phyloP scores from a whole-genome alignment of 331 rosid genomes.

The Ulmus americana region DNA sequence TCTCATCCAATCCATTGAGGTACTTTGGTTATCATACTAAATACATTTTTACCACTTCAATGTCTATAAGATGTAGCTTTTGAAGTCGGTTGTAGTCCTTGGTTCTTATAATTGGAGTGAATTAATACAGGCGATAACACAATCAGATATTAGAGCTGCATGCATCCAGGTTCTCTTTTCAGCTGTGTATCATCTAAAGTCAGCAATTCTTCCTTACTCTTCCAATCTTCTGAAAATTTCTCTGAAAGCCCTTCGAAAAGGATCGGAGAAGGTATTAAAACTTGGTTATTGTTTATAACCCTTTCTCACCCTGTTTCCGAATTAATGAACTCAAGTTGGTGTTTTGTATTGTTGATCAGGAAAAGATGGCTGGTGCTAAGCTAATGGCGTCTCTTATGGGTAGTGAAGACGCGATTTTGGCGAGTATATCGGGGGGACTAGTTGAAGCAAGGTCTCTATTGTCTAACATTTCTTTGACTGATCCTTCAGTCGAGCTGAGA shows the following conservation, averaged over 20 bases:
- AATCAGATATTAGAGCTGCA: constrained; percentile 69
- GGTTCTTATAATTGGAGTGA: constrained; percentile 28
- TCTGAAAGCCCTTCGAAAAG: constrained; percentile 48
- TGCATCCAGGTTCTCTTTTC: constrained; percentile 80
- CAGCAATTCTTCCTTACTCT: constrained; percentile 55
- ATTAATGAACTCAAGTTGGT: constrained; percentile 9
- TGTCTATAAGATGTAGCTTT: constrained; percentile 11
- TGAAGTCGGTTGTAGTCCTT: constrained; percentile 13
- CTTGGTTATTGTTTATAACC: neutral
- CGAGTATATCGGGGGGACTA: constrained; percentile 51
- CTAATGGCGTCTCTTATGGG: constrained; percentile 84
- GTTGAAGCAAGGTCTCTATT: constrained; percentile 66
- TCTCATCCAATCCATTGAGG: constrained; percentile 57
- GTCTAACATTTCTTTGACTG: constrained; percentile 39
- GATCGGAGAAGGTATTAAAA: constrained; percentile 54
- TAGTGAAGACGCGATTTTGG: constrained; percentile 70
- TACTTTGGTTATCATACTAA: constrained; percentile 25
- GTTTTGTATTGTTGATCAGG: constrained; percentile 36
- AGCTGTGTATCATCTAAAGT: constrained; percentile 72
- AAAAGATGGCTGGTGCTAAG: constrained; percentile 77
- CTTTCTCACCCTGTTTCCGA: neutral
- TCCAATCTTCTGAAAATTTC: constrained; percentile 57
- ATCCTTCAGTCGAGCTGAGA: constrained; percentile 57
- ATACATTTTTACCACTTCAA: neutral
- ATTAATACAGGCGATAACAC: constrained; percentile 38